Evolutionary conservation across 768 basidiomycete genomes (phyloP).

Genomic region (Hysterangium stoloniferum): DNA sequence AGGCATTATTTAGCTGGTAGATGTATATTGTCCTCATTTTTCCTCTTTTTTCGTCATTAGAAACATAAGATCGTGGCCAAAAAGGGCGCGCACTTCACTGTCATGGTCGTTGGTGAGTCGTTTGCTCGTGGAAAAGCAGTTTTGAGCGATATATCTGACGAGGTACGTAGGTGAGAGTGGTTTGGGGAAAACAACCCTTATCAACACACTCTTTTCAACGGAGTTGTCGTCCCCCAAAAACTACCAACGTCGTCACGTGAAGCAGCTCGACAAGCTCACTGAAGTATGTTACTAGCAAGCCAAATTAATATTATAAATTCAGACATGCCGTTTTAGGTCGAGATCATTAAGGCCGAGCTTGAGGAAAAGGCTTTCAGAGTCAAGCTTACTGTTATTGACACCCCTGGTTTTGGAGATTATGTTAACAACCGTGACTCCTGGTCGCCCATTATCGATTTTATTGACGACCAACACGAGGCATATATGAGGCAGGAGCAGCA

Average conservation of each 20-base stretch:
- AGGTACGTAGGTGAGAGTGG: conserved; percentile 81
- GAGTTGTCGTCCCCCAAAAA: conserved; percentile 90
- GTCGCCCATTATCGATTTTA: conserved; percentile 97
- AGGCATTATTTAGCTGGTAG: conserved; percentile 18
- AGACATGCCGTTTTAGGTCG: conserved; percentile 40
- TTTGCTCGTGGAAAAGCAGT: not conserved
- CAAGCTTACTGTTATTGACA: conserved; percentile 98
- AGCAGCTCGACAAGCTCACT: conserved; percentile 97
- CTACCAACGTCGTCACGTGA: conserved; percentile 81
- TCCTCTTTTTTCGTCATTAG: conserved; percentile 34
- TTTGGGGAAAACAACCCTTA: conserved; percentile 92
- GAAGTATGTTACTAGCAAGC: conserved; percentile 35
- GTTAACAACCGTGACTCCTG: conserved; percentile 99
- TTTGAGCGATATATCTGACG: conserved; percentile 8
- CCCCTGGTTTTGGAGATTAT: conserved; percentile 98
- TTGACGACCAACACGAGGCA: conserved; percentile 91
- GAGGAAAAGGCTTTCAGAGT: conserved; percentile 99
- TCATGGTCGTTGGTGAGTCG: conserved; percentile 94
- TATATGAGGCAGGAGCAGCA: conserved; percentile 99
- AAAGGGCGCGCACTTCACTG: conserved; percentile 93
- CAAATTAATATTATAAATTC: not conserved
- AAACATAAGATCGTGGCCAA: conserved; percentile 99
- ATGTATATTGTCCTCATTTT: conserved; percentile 1
- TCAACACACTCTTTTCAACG: conserved; percentile 98
- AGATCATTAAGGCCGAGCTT: conserved; percentile 98